Evolutionary conservation across 2,329 filamentous ascomycete species (phyloP).

Genomic region (Penicillium thymicola): DNA sequence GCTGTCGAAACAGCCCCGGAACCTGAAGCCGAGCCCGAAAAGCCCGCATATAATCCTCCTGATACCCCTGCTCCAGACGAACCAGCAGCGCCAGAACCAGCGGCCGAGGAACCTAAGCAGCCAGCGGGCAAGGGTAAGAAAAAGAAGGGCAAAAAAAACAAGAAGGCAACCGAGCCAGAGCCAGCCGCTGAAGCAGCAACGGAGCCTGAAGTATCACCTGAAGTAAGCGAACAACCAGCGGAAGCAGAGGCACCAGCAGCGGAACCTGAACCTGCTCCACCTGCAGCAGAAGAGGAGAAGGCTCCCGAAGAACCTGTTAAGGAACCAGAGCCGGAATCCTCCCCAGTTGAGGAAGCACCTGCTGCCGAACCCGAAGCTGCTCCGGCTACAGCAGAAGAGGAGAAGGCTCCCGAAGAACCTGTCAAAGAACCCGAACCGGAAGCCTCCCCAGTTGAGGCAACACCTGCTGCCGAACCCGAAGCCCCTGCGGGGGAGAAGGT

Average conservation of each 20-base stretch:
- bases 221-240: neutral
- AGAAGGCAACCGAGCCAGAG: slow-evolving; percentile 9
- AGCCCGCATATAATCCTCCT: no score
- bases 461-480: slow-evolving; percentile 1
- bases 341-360: slow-evolving; percentile 10
- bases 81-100: neutral
- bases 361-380: neutral
- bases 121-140: slow-evolving; percentile 12
- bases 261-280: neutral
- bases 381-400: neutral
- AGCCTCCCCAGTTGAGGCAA: slow-evolving; percentile 8
- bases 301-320: neutral
- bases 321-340: slow-evolving; percentile 10
- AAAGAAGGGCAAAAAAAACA: slow-evolving; percentile 12
- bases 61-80: neutral
- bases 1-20: no score
- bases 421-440: slow-evolving; percentile 10
- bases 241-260: slow-evolving; percentile 9
- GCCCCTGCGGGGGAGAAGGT: neutral
- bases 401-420: neutral
- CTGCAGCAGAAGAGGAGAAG: neutral
- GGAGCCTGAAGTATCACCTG: neutral
- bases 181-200: neutral
- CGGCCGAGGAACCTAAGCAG: slow-evolving; percentile 2
- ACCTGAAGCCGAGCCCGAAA: no score